phyloP scores from a whole-genome alignment of 768 basidiomycete species.

The Arthromyces matolae region DNA sequence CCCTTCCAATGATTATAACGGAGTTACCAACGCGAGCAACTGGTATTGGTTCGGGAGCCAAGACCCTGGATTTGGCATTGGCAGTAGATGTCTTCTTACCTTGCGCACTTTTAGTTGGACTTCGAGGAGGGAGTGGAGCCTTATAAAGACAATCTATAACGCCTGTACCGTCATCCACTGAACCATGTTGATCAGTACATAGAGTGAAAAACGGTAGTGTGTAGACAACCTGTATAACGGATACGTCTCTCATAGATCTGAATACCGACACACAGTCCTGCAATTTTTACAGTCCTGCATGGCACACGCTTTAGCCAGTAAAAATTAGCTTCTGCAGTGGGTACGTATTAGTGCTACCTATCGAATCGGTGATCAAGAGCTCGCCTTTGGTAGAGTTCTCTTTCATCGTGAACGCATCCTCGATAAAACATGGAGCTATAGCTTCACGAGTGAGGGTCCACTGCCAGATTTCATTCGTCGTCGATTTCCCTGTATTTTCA shows the following conservation, averaged over 20 bases:
- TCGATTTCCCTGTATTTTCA: not conserved
- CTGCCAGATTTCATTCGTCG: conserved; percentile 31
- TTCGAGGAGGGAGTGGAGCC: conserved; percentile 23
- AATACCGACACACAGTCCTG: conserved; percentile 65
- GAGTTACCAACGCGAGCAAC: conserved; percentile 43
- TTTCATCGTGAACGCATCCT: conserved; percentile 49
- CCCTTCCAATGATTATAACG: conserved; percentile 45
- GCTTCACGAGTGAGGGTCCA: conserved; percentile 60
- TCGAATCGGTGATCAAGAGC: conserved; percentile 1
- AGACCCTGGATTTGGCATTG: conserved; percentile 8
- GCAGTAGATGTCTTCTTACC: conserved; percentile 10
- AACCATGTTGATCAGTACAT: not conserved
- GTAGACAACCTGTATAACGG: conserved; percentile 51
- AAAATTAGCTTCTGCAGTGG: conserved; percentile 47
- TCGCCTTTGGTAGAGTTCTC: conserved; percentile 31
- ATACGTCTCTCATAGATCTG: conserved; percentile 55
- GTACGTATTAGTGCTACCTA: conserved; percentile 2
- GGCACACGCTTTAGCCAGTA: conserved; percentile 73
- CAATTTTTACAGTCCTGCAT: conserved; percentile 57
- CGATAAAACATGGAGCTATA: conserved; percentile 50
- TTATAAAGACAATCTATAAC: conserved; percentile 65
- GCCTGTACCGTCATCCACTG: conserved; percentile 77
- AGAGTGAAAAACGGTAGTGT: not conserved
- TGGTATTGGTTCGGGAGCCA: conserved; percentile 24
- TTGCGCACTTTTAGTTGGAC: conserved; percentile 16